phyloP scores from a whole-genome alignment of 768 basidiomycete species.

The Infundibulicybe gibba region DNA sequence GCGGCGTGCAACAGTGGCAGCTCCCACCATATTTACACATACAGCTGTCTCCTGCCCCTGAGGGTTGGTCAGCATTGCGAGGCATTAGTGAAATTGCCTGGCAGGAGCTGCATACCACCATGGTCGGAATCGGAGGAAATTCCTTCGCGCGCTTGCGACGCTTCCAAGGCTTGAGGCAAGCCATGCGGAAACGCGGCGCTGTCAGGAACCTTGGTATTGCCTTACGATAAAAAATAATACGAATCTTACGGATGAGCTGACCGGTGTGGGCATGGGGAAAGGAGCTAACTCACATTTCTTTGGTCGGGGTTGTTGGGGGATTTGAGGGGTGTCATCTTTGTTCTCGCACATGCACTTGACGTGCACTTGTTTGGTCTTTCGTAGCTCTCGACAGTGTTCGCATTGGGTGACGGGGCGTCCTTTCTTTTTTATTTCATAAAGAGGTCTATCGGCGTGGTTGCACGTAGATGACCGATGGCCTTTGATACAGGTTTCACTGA shows the following conservation, averaged over 20 bases:
- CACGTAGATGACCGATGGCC: conserved; percentile 90
- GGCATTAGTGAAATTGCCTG: conserved; percentile 30
- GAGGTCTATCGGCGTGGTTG: conserved; percentile 81
- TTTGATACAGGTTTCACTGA: conserved; percentile 90
- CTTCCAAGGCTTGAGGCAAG: conserved; percentile 66
- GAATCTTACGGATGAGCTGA: conserved; percentile 45
- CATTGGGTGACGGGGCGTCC: conserved; percentile 92
- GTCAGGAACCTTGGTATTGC: conserved; percentile 55
- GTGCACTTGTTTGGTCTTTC: conserved; percentile 84
- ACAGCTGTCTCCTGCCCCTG: conserved; percentile 38
- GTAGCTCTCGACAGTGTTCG: conserved; percentile 78
- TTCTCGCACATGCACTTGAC: conserved; percentile 84
- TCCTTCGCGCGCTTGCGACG: conserved; percentile 49
- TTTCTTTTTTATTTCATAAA: conserved; percentile 93
- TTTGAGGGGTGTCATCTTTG: conserved; percentile 61
- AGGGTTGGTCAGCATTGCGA: conserved; percentile 40
- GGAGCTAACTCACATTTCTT: conserved; percentile 62
- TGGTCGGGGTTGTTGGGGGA: conserved; percentile 33
- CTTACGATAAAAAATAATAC: conserved; percentile 28
- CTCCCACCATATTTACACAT: conserved; percentile 47
- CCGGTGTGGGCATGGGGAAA: conserved; percentile 10
- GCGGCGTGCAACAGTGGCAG: conserved; percentile 59
- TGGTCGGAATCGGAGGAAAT: conserved; percentile 58
- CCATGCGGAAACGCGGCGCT: conserved; percentile 81
- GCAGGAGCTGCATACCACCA: conserved; percentile 57